Evolutionary conservation across 345 rosid genomes (phyloP).

Genomic region (Salix dunnii): DNA sequence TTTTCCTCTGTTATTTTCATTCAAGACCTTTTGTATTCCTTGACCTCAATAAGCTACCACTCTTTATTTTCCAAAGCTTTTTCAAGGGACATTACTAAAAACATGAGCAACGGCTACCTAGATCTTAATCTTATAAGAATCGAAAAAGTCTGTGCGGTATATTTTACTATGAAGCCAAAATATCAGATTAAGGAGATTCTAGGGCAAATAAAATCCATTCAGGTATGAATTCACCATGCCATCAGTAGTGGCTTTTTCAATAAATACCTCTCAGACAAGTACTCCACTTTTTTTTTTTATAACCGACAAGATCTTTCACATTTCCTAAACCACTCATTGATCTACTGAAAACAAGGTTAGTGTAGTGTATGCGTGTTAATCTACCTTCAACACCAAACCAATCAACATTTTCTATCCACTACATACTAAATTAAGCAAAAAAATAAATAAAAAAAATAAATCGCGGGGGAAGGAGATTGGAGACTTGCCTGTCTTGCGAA

Average conservation of each 20-base stretch:
- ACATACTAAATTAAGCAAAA: not conserved
- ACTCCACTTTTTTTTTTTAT: too few species aligned
- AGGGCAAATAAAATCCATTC: too few species aligned
- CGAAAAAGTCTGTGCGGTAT: not conserved
- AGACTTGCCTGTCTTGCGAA: conserved; percentile 63
- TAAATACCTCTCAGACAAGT: too few species aligned
- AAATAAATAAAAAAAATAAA: not conserved
- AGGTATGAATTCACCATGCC: too few species aligned
- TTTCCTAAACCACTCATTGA: too few species aligned
- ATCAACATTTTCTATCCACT: not conserved
- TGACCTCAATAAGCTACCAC: not conserved
- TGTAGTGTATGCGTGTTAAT: too few species aligned
- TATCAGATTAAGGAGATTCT: not conserved
- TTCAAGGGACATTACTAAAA: not conserved
- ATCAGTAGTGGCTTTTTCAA: too few species aligned
- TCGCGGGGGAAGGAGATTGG: not conserved
- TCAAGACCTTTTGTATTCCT: not conserved
- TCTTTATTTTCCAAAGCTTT: not conserved
- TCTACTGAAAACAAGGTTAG: too few species aligned
- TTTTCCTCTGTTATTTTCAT: too few species aligned
- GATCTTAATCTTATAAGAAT: not conserved
- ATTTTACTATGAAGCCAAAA: not conserved
- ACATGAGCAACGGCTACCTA: too few species aligned
- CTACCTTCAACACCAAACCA: not conserved
- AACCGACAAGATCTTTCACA: too few species aligned